A percentile compares a stretch with the other conserved stretches of the same genome.
phyloP scores from a whole-genome alignment of 2,329 filamentous ascomycete genomes.

The Microsporum ferrugineum region DNA sequence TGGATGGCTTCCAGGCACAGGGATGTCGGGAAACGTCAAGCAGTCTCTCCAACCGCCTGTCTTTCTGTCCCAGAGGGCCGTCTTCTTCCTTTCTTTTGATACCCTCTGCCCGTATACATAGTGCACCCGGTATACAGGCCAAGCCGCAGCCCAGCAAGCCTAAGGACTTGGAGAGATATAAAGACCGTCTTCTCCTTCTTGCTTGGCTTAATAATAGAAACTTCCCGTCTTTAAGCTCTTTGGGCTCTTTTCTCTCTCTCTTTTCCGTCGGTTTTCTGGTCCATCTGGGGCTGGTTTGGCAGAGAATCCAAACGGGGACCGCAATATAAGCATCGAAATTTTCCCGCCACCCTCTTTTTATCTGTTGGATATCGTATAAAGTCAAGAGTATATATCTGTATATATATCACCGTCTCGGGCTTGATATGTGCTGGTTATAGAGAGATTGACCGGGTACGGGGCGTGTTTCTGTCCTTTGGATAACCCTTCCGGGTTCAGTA shows the following conservation, averaged over 20 bases:
- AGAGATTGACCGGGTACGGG: background rate
- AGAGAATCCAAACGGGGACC: background rate
- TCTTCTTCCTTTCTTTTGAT: background rate
- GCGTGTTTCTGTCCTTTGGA: background rate
- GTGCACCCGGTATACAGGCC: background rate
- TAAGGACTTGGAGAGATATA: background rate
- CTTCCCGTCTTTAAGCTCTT: constrained; percentile 1
- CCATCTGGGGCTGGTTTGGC: background rate
- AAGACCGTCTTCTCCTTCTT: too few relatives aligned
- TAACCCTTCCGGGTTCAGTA: background rate
- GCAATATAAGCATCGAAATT: constrained; percentile 1
- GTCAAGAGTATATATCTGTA: background rate
- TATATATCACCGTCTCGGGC: background rate
- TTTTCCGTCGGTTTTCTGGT: background rate
- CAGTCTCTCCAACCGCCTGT: background rate
- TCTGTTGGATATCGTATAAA: background rate
- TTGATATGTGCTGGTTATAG: background rate
- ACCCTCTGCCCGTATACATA: too few relatives aligned
- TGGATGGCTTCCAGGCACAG: background rate
- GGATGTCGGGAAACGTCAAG: background rate
- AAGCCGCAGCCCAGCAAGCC: background rate
- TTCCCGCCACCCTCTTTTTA: background rate
- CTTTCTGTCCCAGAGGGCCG: background rate
- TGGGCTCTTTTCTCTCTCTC: background rate
- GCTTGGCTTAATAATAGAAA: constrained; percentile 4